These are phyloP conservation scores for Spencermartinsiella europaea DNA, from an alignment of 805 yeast species.

Conservation along the genomic window DNA sequence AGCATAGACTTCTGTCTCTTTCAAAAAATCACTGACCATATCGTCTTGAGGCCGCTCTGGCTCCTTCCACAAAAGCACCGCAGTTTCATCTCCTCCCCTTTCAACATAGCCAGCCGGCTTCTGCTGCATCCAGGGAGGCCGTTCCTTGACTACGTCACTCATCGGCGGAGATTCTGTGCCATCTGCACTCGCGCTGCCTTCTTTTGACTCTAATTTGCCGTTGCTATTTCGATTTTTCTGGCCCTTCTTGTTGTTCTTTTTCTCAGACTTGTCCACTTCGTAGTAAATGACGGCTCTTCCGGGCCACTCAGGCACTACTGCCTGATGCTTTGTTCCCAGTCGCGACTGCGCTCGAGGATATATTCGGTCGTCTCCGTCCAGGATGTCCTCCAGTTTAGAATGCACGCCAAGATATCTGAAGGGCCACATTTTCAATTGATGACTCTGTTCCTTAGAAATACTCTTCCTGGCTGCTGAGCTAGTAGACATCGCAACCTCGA, in stretches of 20 bases:
- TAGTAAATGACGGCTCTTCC: slow-evolving; percentile 64
- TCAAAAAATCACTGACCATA: slow-evolving; percentile 49
- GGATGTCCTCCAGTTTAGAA: slow-evolving; percentile 66
- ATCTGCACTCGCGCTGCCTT: not conserved
- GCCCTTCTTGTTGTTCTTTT: slow-evolving; percentile 25
- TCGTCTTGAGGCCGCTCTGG: slow-evolving; percentile 12
- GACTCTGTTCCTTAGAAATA: slow-evolving; percentile 26
- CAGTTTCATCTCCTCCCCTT: slow-evolving; percentile 66
- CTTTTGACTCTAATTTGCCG: not conserved
- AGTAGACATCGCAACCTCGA: slow-evolving; percentile 20
- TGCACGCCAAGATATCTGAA: slow-evolving; percentile 75
- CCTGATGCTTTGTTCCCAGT: slow-evolving; percentile 67
- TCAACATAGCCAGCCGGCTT: slow-evolving; percentile 78
- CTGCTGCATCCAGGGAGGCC: slow-evolving; percentile 73
- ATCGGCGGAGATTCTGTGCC: not conserved
- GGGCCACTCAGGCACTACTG: slow-evolving; percentile 53
- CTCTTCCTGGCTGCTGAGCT: slow-evolving; percentile 6
- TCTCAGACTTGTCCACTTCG: slow-evolving; percentile 34
- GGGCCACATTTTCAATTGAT: slow-evolving; percentile 50
- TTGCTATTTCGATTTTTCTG: slow-evolving; percentile 17
- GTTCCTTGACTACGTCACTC: slow-evolving; percentile 31
- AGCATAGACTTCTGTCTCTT: slow-evolving; percentile 54
- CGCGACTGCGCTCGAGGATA: slow-evolving; percentile 77
- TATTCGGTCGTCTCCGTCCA: slow-evolving; percentile 71
- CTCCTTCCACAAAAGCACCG: slow-evolving; percentile 61